Conservation (phyloP, 495 filamentous ascomycete genomes). For the Baudoinia panamericana region DNA sequence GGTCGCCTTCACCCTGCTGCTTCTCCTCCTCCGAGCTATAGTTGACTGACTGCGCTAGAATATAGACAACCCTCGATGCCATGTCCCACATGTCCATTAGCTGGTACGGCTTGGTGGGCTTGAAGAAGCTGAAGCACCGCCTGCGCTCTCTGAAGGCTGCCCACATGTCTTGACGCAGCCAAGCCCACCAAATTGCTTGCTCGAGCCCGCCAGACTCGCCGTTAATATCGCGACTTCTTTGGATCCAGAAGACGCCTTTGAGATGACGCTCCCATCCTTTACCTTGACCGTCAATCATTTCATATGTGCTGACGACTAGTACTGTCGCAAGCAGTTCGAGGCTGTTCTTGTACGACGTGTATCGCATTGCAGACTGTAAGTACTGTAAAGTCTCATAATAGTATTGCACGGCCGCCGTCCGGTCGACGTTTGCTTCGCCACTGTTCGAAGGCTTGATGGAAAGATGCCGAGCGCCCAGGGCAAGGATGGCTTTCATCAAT, state of each 20-base stretch:
- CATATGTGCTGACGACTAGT: slow-evolving; percentile 28
- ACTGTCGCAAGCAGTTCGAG: slow-evolving; percentile 28
- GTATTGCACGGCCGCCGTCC: slow-evolving; percentile 26
- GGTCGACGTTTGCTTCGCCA: slow-evolving; percentile 7
- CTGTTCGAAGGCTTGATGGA: slow-evolving; percentile 11
- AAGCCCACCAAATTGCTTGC: slow-evolving; percentile 32
- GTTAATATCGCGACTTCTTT: slow-evolving; percentile 29
- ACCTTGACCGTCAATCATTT: slow-evolving; percentile 22
- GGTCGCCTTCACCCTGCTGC: slow-evolving; percentile 13
- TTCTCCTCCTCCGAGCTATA: slow-evolving; percentile 21
- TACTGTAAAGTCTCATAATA: slow-evolving; percentile 32
- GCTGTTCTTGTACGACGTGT: slow-evolving; percentile 26
- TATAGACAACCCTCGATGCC: slow-evolving; percentile 14
- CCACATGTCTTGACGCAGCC: slow-evolving; percentile 24
- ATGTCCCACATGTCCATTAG: slow-evolving; percentile 13
- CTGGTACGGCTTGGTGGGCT: slow-evolving; percentile 11
- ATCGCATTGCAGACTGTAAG: slow-evolving; percentile 26
- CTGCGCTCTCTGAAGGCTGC: slow-evolving; percentile 16
- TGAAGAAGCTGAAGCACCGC: slow-evolving; percentile 20
- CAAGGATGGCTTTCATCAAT: slow-evolving; percentile 27
- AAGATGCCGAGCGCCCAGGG: slow-evolving; percentile 23
- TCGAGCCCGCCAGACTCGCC: slow-evolving; percentile 28
- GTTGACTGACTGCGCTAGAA: slow-evolving; percentile 19
- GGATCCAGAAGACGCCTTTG: slow-evolving; percentile 30
- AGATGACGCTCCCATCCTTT: slow-evolving; percentile 30